Evolutionary conservation across 306 rosid species (phyloP).

Genomic region (Vicia faba): DNA sequence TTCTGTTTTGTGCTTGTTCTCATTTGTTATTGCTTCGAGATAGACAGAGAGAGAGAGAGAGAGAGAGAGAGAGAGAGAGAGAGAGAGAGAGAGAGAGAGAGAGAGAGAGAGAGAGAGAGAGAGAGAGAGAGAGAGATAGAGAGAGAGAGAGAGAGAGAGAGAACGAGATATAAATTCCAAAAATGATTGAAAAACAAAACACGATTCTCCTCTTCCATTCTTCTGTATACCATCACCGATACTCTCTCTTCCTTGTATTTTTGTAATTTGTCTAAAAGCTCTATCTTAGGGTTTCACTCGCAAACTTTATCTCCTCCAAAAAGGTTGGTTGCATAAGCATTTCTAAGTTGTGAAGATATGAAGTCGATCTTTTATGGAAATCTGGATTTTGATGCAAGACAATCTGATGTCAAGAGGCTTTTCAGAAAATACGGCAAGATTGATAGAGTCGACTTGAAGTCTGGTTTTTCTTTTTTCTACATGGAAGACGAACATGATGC

Average conservation of each 20-base stretch:
- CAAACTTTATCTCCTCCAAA: constrained; percentile 12
- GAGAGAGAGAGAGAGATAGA: no score
- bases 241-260: constrained; percentile 3
- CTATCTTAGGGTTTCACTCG: constrained; percentile 39
- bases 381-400: constrained; percentile 78
- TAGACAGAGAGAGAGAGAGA: no score
- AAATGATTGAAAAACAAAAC: no score
- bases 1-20: no score
- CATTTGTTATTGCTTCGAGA: no score
- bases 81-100: no score
- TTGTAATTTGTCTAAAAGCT: constrained; percentile 26
- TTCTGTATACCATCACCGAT: no score
- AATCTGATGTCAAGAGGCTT: constrained; percentile 74
- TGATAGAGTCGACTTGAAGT: constrained; percentile 79
- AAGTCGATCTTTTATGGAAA: constrained; percentile 77
- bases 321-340: constrained; percentile 31
- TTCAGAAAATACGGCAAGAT: constrained; percentile 73
- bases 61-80: no score
- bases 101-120: no score
- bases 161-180: no score
- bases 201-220: no score
- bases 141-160: no score
- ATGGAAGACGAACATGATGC: constrained; percentile 91
- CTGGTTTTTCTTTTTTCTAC: constrained; percentile 87
- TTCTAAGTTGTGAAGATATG: constrained; percentile 50